These are phyloP conservation scores for Apostasia ramifera DNA, from an alignment of 106 monocot species.

Conservation along the genomic window DNA sequence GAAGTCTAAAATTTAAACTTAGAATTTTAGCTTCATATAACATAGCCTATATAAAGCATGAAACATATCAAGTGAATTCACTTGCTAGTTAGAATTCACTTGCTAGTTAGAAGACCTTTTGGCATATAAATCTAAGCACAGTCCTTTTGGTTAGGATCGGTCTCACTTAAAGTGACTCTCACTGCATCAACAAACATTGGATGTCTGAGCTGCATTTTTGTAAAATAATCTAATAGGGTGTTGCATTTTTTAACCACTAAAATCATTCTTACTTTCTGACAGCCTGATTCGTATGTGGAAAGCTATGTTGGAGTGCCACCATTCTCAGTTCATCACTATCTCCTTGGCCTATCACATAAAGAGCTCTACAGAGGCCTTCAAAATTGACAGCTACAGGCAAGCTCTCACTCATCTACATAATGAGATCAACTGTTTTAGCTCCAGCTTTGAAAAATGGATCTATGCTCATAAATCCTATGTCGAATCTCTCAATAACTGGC, in stretches of 20 bases:
- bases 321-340: constrained; percentile 84
- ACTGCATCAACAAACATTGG: no score
- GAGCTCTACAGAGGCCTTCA: constrained; percentile 13
- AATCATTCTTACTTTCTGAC: neutral
- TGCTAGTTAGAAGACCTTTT: no score
- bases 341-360: constrained; percentile 74
- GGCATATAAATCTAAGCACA: no score
- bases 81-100: no score
- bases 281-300: constrained; percentile 84
- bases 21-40: no score
- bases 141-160: no score
- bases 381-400: constrained; percentile 23
- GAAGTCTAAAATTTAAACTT: no score
- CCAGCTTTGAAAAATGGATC: constrained; percentile 49
- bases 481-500: constrained; percentile 57
- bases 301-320: constrained; percentile 81
- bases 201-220: no score
- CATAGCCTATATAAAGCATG: no score
- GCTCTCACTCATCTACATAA: constrained; percentile 35
- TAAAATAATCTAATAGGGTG: no score
- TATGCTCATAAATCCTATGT: constrained; percentile 44
- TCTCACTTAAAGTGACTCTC: no score
- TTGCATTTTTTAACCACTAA: neutral
- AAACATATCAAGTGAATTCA: no score
- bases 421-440: constrained; percentile 47